Percentiles rank a stretch among this genome's conserved stretches.
Conservation (phyloP, 2,329 filamentous ascomycete species). For the Colletotrichum spinosum region DNA sequence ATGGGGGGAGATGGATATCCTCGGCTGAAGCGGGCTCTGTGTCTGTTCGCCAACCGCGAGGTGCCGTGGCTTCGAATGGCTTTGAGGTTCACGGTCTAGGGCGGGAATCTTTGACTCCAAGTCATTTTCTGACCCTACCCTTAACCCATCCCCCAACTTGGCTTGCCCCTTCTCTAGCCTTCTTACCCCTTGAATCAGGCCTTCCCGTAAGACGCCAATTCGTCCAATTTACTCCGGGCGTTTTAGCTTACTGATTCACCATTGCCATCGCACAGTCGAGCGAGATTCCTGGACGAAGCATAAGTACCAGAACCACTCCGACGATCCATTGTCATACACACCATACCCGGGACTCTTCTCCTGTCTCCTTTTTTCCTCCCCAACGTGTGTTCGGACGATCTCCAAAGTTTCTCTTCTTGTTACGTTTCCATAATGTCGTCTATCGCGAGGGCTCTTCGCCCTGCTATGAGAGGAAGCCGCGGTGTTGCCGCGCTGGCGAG, state of each 20-base stretch:
- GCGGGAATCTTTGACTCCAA: constrained; percentile 28
- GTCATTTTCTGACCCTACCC: constrained; percentile 3
- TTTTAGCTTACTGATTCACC: neutral
- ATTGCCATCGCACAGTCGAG: constrained; percentile 21
- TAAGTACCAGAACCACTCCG: constrained; percentile 26
- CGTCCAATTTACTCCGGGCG: constrained; percentile 24
- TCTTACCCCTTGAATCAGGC: constrained; percentile 19
- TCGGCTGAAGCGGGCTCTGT: constrained; percentile 39
- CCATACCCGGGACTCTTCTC: neutral
- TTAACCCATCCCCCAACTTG: constrained; percentile 8
- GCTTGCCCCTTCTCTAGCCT: neutral
- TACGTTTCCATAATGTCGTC: constrained; percentile 55
- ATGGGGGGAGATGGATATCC: constrained; percentile 40
- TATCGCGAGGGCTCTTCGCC: constrained; percentile 62
- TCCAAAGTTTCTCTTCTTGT: neutral
- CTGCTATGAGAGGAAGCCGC: constrained; percentile 60
- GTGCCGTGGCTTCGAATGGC: constrained; percentile 36
- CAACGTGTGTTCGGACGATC: neutral
- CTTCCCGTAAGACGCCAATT: constrained; percentile 23
- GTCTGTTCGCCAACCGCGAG: constrained; percentile 34
- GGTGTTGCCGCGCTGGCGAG: constrained; percentile 42
- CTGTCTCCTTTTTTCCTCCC: constrained; percentile 14
- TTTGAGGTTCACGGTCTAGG: constrained; percentile 36
- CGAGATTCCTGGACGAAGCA: constrained; percentile 20
- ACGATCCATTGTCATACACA: constrained; percentile 19